Evolutionary conservation across 257 asterid genomes (phyloP).

Genomic region (Pogostemon cablin): DNA sequence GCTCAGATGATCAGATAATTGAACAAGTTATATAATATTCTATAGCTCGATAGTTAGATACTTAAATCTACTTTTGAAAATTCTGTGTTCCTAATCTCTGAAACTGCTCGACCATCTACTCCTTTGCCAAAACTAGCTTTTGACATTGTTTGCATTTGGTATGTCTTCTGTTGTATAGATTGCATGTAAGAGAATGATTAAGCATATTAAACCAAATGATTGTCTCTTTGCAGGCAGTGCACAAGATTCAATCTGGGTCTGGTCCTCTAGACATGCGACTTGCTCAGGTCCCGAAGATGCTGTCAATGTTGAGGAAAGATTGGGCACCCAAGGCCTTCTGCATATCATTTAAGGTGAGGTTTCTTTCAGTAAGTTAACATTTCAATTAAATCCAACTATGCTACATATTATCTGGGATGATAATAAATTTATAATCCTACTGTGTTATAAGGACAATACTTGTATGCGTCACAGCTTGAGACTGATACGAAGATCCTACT

Average conservation of each 20-base stretch:
- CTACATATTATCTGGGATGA: neutral
- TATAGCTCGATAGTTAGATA: too few relatives aligned
- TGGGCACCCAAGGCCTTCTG: constrained; percentile 97
- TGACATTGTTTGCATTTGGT: too few relatives aligned
- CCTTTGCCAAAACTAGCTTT: too few relatives aligned
- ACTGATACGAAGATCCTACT: constrained; percentile 81
- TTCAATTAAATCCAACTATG: neutral
- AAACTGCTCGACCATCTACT: too few relatives aligned
- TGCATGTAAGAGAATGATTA: too few relatives aligned
- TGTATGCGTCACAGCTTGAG: constrained; percentile 56
- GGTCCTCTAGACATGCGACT: constrained; percentile 95
- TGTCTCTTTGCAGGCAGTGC: constrained; percentile 51
- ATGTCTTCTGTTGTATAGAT: too few relatives aligned
- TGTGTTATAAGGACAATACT: too few relatives aligned
- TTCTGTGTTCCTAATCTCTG: too few relatives aligned
- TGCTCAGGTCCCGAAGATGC: constrained; percentile 94
- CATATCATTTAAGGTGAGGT: constrained; percentile 83
- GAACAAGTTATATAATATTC: too few relatives aligned
- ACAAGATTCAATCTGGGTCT: constrained; percentile 89
- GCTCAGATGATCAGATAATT: too few relatives aligned
- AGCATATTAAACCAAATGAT: neutral
- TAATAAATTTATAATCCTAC: too few relatives aligned
- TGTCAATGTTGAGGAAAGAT: constrained; percentile 72
- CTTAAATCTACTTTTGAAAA: too few relatives aligned
- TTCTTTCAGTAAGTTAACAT: neutral